Base-by-base conservation (phyloP, 1,284 basidiomycete species). In the Clitocybe nebularis region DNA sequence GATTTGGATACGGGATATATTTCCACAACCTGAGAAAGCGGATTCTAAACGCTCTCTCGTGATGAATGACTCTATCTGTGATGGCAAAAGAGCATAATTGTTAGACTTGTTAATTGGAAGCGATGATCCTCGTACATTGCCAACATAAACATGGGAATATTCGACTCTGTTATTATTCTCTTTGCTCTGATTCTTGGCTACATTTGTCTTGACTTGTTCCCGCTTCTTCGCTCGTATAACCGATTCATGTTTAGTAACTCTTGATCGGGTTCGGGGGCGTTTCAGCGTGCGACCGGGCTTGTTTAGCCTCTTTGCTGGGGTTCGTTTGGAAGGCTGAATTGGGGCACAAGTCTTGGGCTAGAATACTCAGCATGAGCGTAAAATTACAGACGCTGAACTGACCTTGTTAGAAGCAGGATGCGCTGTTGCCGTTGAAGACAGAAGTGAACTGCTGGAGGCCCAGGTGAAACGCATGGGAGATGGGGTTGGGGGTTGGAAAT, bases 91-190 rank as follows among this genome's bases (percentile, higher is more conserved):
- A 69, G 48, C 64, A 17, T 32, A 20, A 33, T 23, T 32, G 7
- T 17, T 23, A 28, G 35, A 33, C 2, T 44, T 39, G 4, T 17
- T 22, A 32, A 43, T 24, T 17, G 17, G 29, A 47, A 45, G 36
- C 38, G 23, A 39, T 17, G 20, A 20, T 17, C 16, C 25, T 54
- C 77, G 48, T 50, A 84, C 81, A 54, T 83, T 83, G 26, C 81
- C 81, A 19, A 81, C 75, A 53, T 67, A 83, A 14, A 77, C 64
- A 45, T 63, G 64, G 16, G 61, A 62, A 32, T 56, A 59, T 7
- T 52, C 54, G 3, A 25, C 8, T 5, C 22, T 16, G 1, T 14
- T 19, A 13, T 34, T 34, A 17, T 48, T 19, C 41, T 44, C 41
- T 45, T 49, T 48, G 39, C 39, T 39, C 21, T 54, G 44, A 20